A percentile compares a stretch with the other conserved stretches of the same genome.
Evolutionary conservation across 306 rosid species (phyloP).

Genomic region (Adenanthera pavonina): DNA sequence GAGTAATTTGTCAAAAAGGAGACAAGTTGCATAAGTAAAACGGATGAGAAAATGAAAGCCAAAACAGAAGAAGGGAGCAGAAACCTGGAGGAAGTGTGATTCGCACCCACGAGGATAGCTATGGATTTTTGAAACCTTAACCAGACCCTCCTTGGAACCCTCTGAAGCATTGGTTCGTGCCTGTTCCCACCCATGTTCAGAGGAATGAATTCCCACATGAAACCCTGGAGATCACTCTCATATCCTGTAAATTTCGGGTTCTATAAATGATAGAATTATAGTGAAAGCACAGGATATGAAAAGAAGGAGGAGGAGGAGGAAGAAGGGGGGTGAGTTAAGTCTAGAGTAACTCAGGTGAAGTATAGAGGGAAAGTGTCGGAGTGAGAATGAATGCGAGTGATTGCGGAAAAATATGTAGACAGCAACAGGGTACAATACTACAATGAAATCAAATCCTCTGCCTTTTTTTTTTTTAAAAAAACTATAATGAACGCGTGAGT

Average conservation of each 20-base stretch:
- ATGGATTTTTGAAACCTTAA: conserved; percentile 79
- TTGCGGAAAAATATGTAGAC: neutral
- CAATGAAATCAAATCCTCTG: neutral
- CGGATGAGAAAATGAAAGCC: neutral
- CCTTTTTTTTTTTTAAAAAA: no score
- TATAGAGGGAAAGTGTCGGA: neutral
- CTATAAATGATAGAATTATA: neutral
- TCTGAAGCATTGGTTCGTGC: conserved; percentile 56
- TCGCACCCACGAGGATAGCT: conserved; percentile 97
- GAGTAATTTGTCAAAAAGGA: neutral
- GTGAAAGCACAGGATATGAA: conserved; percentile 1
- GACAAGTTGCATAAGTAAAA: neutral
- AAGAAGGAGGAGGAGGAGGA: neutral
- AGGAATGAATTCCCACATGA: conserved; percentile 39
- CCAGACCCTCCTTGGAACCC: conserved; percentile 68
- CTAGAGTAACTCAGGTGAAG: neutral
- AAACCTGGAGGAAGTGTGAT: conserved; percentile 95
- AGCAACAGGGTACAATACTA: neutral
- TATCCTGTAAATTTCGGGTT: neutral
- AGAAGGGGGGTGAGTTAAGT: neutral
- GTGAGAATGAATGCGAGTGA: neutral
- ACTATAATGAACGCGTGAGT: neutral
- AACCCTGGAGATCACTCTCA: conserved; percentile 28
- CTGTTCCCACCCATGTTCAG: conserved; percentile 43
- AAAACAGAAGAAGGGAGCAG: conserved; percentile 64